Percentiles rank a stretch among this genome's conserved stretches.
These are phyloP conservation scores for Seiridium unicorne DNA, from an alignment of 2,329 filamentous ascomycete genomes.

Conservation along the genomic window DNA sequence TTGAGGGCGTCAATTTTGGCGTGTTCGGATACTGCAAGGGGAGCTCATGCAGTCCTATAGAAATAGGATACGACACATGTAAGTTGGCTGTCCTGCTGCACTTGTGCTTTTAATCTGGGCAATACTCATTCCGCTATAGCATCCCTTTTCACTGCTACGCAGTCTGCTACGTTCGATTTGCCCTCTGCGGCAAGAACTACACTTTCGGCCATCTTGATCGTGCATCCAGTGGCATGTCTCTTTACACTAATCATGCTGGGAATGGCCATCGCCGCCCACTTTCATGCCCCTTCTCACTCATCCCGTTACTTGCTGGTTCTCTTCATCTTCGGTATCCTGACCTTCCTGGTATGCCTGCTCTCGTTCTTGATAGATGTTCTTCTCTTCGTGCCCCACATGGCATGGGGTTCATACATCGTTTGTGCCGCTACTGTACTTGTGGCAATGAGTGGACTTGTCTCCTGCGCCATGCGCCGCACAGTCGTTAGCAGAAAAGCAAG, in stretches of 20 bases:
- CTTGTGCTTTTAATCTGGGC: not conserved
- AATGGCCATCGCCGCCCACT: slow-evolving; percentile 77
- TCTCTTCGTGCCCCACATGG: slow-evolving; percentile 89
- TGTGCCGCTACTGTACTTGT: slow-evolving; percentile 86
- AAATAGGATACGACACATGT: slow-evolving; percentile 87
- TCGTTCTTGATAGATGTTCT: slow-evolving; percentile 93
- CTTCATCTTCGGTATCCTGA: slow-evolving; percentile 83
- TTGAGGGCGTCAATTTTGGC: slow-evolving; percentile 76
- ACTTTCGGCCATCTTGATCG: slow-evolving; percentile 85
- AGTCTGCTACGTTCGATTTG: slow-evolving; percentile 52
- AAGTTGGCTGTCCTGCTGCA: slow-evolving; percentile 32
- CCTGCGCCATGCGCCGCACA: slow-evolving; percentile 92
- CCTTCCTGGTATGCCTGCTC: slow-evolving; percentile 77
- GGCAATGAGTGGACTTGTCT: slow-evolving; percentile 76
- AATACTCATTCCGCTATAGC: slow-evolving; percentile 16
- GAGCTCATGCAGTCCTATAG: slow-evolving; percentile 65
- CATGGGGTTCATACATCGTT: slow-evolving; percentile 93
- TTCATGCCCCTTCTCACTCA: slow-evolving; percentile 86
- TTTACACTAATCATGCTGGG: slow-evolving; percentile 82
- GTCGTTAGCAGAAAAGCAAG: slow-evolving; percentile 90
- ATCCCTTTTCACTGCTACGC: slow-evolving; percentile 11
- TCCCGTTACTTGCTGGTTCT: slow-evolving; percentile 81
- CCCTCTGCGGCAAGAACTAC: slow-evolving; percentile 51
- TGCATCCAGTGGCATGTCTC: slow-evolving; percentile 87
- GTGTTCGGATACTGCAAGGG: slow-evolving; percentile 86